Evolutionary conservation across 371 early-diverging fungal species (phyloP).

Genomic region (Mucor plumbeus): DNA sequence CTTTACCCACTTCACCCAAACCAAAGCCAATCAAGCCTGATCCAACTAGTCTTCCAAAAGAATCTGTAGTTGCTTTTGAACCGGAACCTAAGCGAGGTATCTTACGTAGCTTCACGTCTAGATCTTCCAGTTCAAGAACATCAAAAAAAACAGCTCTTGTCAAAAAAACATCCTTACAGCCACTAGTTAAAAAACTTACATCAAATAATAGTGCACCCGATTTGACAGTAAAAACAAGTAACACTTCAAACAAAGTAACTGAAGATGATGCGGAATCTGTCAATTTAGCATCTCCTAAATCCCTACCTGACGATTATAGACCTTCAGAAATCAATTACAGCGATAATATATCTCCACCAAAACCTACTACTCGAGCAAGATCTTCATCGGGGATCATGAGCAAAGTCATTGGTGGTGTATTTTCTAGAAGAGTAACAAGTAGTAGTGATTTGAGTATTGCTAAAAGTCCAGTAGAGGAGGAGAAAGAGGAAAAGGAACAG

Average conservation of each 20-base stretch:
- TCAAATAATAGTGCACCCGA: slow-evolving; percentile 16
- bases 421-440: slow-evolving; percentile 10
- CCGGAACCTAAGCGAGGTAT: slow-evolving; percentile 24
- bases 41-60: slow-evolving; percentile 31
- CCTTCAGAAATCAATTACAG: not conserved
- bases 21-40: slow-evolving; percentile 51
- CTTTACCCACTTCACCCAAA: slow-evolving; percentile 31
- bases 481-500: not conserved
- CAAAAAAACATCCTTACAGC: not conserved
- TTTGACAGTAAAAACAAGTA: not conserved
- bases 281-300: slow-evolving; percentile 8
- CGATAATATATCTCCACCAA: not conserved
- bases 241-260: not conserved
- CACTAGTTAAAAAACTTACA: not conserved
- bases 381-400: slow-evolving; percentile 20
- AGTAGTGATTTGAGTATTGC: not conserved
- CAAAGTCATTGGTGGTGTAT: slow-evolving; percentile 26
- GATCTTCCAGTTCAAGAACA: slow-evolving; percentile 8
- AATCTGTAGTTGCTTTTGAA: slow-evolving; percentile 31
- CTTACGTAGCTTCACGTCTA: slow-evolving; percentile 48
- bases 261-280: not conserved
- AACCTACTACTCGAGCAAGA: not conserved
- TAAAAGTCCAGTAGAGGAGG: not conserved
- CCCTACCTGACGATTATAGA: slow-evolving; percentile 15
- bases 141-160: not conserved